Percentiles rank a stretch among this genome's conserved stretches.
Conservation (phyloP, 768 basidiomycete genomes). For the Leccinum longicurvipes region DNA sequence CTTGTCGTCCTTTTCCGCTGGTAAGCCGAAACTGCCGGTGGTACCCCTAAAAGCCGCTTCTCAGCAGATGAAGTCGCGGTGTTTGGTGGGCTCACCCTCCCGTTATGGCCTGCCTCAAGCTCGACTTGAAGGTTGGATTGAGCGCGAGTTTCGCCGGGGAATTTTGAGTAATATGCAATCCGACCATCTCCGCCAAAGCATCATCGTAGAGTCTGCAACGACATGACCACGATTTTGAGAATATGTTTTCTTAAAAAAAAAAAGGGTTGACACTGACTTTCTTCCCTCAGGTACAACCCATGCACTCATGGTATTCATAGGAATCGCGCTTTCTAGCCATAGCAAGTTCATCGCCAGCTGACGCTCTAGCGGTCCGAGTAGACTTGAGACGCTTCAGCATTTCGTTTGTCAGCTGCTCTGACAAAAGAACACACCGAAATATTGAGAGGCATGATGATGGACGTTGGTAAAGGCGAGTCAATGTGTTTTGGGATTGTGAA, state of each 20-base stretch:
- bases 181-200: conserved; percentile 58
- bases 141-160: conserved; percentile 61
- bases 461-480: conserved; percentile 76
- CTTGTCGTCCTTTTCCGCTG: conserved; percentile 64
- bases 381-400: conserved; percentile 37
- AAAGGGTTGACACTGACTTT: conserved; percentile 45
- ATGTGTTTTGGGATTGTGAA: conserved; percentile 70
- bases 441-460: conserved; percentile 90
- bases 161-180: conserved; percentile 66
- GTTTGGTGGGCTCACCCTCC: conserved; percentile 63
- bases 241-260: not conserved
- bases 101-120: conserved; percentile 79
- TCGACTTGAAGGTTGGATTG: conserved; percentile 73
- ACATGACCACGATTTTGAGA: conserved; percentile 2
- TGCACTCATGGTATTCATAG: conserved; percentile 61
- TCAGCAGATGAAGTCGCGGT: conserved; percentile 7
- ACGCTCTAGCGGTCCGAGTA: conserved; percentile 74
- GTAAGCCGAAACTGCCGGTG: conserved; percentile 81
- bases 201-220: conserved; percentile 63
- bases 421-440: conserved; percentile 58
- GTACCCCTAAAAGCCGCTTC: conserved; percentile 49
- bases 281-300: conserved; percentile 76
- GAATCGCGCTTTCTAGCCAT: conserved; percentile 80
- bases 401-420: not conserved
- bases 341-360: conserved; percentile 86